Base-by-base conservation (phyloP, 192 early-diverging fungal species). In the Entomortierella parvispora region DNA sequence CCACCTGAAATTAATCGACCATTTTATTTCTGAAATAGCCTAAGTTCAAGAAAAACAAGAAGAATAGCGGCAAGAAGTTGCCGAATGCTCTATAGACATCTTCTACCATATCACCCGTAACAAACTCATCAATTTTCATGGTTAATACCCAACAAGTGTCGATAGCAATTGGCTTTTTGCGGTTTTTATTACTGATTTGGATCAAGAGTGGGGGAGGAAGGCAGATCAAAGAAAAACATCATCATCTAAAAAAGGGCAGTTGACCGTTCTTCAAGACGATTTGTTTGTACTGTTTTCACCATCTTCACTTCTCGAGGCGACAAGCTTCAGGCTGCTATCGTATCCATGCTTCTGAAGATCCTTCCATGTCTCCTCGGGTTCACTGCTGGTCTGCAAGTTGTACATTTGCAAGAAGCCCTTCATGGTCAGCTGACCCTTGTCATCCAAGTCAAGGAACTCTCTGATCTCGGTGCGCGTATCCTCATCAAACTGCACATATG, bases 361-460 rank as follows among this genome's bases (percentile, higher is more conserved):
- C 48, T 86, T 88, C 86, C 90, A 89, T 22, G 93, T 94, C 80
- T 92, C 91, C 42, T 89, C 87, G 18, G 87, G 86, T 22, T 91
- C 89, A 11, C 85, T 84, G 20, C 82, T 71, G 4, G 88, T 90
- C 68, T 90, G 90, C 51, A 92, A 68, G 57, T 90, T 89, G 82
- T 93, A 93, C 87, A 96, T 88, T 72, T 96, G 91, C 45, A 93
- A 50, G 60, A 94, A 96, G 8, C 94, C 94, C 40, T 83, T 83
- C 23, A 76, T 80, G 2, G 90, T 88, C 55, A 96, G 65, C 22
- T 85, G 48, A 9, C 90, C 89, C 18, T 88, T 81, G 4, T 84
- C 74, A n/a, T 85, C 87, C 29, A 86, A 82, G 46, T 93, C 86
- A 56, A 96, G 89, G 40, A 86, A 86, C 25, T 82, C 82, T 22